Evolutionary conservation across 148 eudicot genomes (phyloP), one percentile per base, ranked within the genome.

Genomic region (Nepenthes gracilis): DNA sequence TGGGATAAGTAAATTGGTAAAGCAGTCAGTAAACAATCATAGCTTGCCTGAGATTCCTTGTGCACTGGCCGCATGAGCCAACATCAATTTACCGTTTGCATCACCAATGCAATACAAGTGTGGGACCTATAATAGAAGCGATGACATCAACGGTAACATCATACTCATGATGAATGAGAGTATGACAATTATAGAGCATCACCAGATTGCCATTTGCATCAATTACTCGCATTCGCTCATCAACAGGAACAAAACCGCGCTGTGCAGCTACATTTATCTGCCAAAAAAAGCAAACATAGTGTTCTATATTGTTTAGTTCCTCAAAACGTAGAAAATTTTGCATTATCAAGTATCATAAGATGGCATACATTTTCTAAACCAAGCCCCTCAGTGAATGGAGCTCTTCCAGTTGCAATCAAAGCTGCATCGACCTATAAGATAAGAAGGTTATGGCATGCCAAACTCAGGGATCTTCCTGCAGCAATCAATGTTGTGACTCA

Each of bases 31-130:
- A 23, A 49, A 5, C n/a, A 49, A 11, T 2, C 10, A 49, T 6
- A 5, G 45, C n/a, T 57, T 69, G 79, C 99, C 99, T 68, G 99
- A 94, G 64, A 94, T 94, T 66, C 99, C 99, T 60, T 94, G 99
- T 53, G 99, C 99, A 74, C 99, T 94, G 54, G 99, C 95, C 60
- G 99, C 99, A 81, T 94, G 99, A 67, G 99, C 99, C 84, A 94
- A 83, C 99, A 94, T 94, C 90, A 94, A 67, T 78, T 86, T 89
- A 51, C 99, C 99, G 71, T 94, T 94, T 70, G 99, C 99, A 85
- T 94, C 99, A 75, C 99, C 99, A 68, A 94, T 94, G 77, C 99
- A 94, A 67, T 86, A 94, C 63, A 94, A 60, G 80, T 94, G 83
- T 63, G 97, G 97, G 58, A 94, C 90, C 99, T 94, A 72, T 64